These are phyloP conservation scores for Litsea cubeba DNA, from an alignment of 164 flowering plant species.

Conservation along the genomic window DNA sequence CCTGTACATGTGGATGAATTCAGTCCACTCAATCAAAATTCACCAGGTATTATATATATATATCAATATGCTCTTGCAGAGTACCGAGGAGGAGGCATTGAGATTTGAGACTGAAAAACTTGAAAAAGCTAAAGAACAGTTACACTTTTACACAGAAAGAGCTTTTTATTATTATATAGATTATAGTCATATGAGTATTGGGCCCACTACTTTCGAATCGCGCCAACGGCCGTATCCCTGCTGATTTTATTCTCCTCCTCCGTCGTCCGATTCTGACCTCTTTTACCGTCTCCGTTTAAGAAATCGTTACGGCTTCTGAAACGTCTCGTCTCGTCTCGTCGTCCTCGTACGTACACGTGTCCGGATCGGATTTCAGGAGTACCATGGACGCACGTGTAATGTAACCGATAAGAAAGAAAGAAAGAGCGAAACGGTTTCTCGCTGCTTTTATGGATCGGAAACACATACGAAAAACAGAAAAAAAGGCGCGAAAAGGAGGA, in stretches of 20 bases:
- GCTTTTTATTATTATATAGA: background rate
- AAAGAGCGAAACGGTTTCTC: background rate
- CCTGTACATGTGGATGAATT: too few relatives aligned
- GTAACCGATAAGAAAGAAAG: background rate
- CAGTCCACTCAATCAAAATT: too few relatives aligned
- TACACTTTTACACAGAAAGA: background rate
- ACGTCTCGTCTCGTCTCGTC: background rate
- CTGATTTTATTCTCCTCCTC: constrained; percentile 2
- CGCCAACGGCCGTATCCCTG: constrained; percentile 6
- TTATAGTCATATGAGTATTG: background rate
- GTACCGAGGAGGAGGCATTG: background rate
- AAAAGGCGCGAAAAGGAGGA: too few relatives aligned
- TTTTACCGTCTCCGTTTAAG: background rate
- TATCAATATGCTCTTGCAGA: background rate
- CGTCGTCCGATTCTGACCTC: background rate
- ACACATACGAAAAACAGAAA: too few relatives aligned
- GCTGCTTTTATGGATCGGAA: background rate
- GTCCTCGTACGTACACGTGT: background rate
- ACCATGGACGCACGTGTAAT: background rate
- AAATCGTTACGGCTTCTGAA: constrained; percentile 1
- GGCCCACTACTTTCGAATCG: background rate
- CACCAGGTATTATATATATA: too few relatives aligned
- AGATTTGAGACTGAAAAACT: background rate
- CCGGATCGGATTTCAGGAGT: background rate
- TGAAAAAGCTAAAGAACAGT: background rate